Conservation (phyloP, 306 rosid species). For the Sophora flavescens region DNA sequence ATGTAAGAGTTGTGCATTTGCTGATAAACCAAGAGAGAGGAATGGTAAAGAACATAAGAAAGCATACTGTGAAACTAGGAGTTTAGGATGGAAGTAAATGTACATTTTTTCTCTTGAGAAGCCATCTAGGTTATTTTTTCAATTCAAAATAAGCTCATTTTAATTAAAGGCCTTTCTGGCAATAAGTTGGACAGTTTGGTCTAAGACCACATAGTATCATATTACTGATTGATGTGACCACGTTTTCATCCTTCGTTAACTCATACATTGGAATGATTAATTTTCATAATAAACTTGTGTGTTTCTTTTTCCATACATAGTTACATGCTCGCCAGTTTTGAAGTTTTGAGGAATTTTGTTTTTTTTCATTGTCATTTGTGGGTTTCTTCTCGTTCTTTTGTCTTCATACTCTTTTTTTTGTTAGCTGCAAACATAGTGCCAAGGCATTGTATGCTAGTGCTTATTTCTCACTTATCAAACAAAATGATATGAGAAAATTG, state of each 20-base stretch:
- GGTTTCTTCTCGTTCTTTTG: not conserved
- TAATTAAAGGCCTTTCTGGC: not conserved
- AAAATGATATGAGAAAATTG: no score
- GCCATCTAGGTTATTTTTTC: slow-evolving; percentile 31
- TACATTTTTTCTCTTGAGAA: not conserved
- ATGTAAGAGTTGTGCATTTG: slow-evolving; percentile 11
- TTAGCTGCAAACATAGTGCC: not conserved
- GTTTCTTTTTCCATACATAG: not conserved
- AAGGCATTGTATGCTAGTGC: not conserved
- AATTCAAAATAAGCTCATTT: slow-evolving; percentile 12
- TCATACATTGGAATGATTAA: not conserved
- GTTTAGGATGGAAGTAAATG: not conserved
- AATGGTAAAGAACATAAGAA: slow-evolving; percentile 20
- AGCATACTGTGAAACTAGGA: slow-evolving; percentile 19
- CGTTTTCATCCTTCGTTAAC: not conserved
- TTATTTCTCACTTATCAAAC: no score
- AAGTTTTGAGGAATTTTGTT: not conserved
- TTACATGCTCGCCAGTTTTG: not conserved
- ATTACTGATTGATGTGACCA: not conserved
- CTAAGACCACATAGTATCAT: not conserved
- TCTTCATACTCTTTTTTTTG: not conserved
- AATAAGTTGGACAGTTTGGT: slow-evolving; percentile 14
- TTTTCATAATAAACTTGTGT: slow-evolving; percentile 4
- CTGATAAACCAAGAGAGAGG: not conserved
- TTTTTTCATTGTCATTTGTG: not conserved